Conservation (phyloP, 441 rosid species). For the Erodium texanum region DNA sequence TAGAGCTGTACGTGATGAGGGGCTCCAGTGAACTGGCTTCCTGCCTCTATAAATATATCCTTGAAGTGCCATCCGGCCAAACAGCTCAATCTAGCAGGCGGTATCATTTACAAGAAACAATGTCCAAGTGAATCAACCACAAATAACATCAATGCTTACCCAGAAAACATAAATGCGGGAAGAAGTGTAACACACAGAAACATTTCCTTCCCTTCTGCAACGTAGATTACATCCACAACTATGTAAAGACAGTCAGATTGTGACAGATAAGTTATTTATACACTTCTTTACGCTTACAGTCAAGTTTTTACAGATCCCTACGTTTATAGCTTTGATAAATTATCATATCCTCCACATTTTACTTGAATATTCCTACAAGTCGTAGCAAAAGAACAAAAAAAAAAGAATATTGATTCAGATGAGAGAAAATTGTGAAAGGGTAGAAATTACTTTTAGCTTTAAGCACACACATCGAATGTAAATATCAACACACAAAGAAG, state of each 20-base stretch:
- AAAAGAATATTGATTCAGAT: neutral
- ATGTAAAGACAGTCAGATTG: neutral
- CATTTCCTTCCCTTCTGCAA: neutral
- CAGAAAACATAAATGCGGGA: neutral
- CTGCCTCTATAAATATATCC: conserved; percentile 90
- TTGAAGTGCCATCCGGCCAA: conserved; percentile 80
- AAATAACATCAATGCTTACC: neutral
- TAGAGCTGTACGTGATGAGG: conserved; percentile 95
- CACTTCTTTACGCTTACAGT: conserved; percentile 3
- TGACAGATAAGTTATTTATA: neutral
- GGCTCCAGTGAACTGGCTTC: conserved; percentile 99
- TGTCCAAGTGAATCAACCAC: conserved; percentile 11
- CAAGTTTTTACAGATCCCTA: conserved; percentile 1
- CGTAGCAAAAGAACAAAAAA: conserved; percentile 4
- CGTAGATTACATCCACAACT: neutral
- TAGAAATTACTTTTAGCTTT: conserved; percentile 5
- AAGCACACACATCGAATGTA: conserved; percentile 4
- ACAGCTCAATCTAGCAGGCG: conserved; percentile 70
- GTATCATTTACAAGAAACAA: conserved; percentile 13
- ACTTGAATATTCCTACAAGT: neutral
- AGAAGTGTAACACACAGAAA: neutral
- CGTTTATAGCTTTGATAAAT: neutral
- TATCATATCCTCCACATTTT: neutral
- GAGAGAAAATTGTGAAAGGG: conserved; percentile 3
- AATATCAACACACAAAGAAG: conserved; percentile 1